These are phyloP conservation scores for Harringtonia lauricola DNA, from an alignment of 2,329 filamentous ascomycete genomes.

Conservation along the genomic window DNA sequence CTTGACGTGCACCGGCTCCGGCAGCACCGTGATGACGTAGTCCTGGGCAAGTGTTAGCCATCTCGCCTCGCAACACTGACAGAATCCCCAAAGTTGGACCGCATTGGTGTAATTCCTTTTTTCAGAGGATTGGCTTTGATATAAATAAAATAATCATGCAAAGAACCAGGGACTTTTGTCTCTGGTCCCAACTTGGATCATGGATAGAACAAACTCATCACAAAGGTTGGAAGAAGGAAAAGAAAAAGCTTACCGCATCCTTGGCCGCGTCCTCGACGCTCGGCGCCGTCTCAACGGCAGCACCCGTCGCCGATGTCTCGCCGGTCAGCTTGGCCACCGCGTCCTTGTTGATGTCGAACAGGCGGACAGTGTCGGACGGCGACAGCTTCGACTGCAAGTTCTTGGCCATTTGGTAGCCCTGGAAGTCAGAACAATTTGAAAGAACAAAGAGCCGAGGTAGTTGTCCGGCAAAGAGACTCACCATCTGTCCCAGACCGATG, in stretches of 20 bases:
- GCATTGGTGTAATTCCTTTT: too few species aligned
- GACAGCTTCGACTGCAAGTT: conserved; percentile 47
- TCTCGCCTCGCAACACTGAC: too few species aligned
- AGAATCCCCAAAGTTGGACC: too few species aligned
- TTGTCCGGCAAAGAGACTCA: conserved; percentile 17
- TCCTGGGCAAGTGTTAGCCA: conserved; percentile 42
- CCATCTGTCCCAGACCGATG: conserved; percentile 51
- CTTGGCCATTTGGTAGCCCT: conserved; percentile 54
- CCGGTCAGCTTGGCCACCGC: conserved; percentile 33
- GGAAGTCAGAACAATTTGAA: not conserved
- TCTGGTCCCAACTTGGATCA: conserved; percentile 67
- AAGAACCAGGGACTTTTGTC: too few species aligned
- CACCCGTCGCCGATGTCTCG: conserved; percentile 34
- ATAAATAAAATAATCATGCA: too few species aligned
- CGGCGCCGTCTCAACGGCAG: conserved; percentile 30
- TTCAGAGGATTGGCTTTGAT: too few species aligned
- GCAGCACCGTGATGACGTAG: conserved; percentile 78
- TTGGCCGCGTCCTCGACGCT: conserved; percentile 37
- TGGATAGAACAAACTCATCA: conserved; percentile 33
- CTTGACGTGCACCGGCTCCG: conserved; percentile 80
- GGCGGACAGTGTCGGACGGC: conserved; percentile 35
- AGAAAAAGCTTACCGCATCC: conserved; percentile 33
- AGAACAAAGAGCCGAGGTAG: not conserved
- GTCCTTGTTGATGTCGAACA: conserved; percentile 46
- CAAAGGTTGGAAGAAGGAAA: not conserved